These are phyloP conservation scores for Xylaria sp. DNA, from an alignment of 2,329 filamentous ascomycete species.

Conservation along the genomic window DNA sequence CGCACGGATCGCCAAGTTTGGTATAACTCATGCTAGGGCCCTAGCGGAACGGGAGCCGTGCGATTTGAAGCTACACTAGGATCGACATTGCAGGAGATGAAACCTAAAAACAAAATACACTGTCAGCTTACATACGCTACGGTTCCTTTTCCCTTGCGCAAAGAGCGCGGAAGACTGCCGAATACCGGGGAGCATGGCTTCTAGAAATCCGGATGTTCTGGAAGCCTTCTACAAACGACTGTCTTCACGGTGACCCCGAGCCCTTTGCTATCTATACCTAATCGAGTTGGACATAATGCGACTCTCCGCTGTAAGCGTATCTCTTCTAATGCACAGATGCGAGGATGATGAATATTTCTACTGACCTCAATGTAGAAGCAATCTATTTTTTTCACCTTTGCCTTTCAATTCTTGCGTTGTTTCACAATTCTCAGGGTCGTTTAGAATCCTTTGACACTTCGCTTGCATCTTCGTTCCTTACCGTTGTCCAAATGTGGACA, in stretches of 20 bases:
- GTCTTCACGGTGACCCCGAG: slow-evolving; percentile 1
- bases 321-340: neutral
- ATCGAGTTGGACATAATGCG: neutral
- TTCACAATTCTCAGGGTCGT: neutral
- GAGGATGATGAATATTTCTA: neutral
- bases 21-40: neutral
- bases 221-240: slow-evolving; percentile 13
- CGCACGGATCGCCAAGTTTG: slow-evolving; percentile 7
- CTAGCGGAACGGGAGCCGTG: slow-evolving; percentile 6
- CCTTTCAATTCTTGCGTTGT: neutral
- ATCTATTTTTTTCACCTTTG: neutral
- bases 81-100: slow-evolving; percentile 26
- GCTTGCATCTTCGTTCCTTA: neutral
- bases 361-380: neutral
- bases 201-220: slow-evolving; percentile 2
- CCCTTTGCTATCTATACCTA: neutral
- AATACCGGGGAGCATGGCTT: neutral
- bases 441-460: neutral
- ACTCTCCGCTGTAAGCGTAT: neutral
- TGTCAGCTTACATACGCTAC: slow-evolving; percentile 2
- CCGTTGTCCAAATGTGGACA: slow-evolving; percentile 8
- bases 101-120: slow-evolving; percentile 6
- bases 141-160: neutral
- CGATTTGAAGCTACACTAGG: slow-evolving; percentile 7
- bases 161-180: slow-evolving; percentile 11